phyloP scores from a whole-genome alignment of 768 basidiomycete species.

The Kwoniella botswanensis region DNA sequence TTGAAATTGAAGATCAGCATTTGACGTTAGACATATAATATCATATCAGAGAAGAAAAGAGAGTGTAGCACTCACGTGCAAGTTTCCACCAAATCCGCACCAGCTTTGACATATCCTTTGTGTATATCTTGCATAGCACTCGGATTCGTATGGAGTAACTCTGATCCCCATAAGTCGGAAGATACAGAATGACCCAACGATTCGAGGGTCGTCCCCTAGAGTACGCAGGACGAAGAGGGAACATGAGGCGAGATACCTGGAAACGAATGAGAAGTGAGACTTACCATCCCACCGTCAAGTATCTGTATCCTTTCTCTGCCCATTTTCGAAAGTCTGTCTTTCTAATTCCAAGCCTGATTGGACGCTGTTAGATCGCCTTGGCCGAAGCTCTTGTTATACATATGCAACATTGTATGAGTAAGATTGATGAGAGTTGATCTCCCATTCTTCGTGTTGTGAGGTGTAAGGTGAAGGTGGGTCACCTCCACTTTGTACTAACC shows the following conservation, averaged over 20 bases:
- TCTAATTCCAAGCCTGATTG: too few species aligned
- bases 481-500: background rate
- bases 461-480: background rate
- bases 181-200: constrained; percentile 39
- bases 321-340: background rate
- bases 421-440: too few species aligned
- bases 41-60: too few species aligned
- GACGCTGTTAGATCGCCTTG: too few species aligned
- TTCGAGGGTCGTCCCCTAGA: constrained; percentile 54
- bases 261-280: background rate
- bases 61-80: constrained; percentile 64
- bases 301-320: constrained; percentile 15
- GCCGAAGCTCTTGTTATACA: too few species aligned
- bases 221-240: background rate
- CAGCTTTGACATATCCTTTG: constrained; percentile 68
- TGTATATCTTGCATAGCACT: constrained; percentile 68
- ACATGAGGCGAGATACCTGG: too few species aligned
- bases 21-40: background rate
- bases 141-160: constrained; percentile 65
- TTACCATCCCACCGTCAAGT: constrained; percentile 40
- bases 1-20: background rate
- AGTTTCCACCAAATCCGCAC: constrained; percentile 71
- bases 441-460: background rate
- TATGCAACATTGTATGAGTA: too few species aligned
- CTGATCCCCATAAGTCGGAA: constrained; percentile 73